These are phyloP conservation scores for Strobilomyces echinocephalus DNA, from an alignment of 768 basidiomycete species.

Conservation along the genomic window DNA sequence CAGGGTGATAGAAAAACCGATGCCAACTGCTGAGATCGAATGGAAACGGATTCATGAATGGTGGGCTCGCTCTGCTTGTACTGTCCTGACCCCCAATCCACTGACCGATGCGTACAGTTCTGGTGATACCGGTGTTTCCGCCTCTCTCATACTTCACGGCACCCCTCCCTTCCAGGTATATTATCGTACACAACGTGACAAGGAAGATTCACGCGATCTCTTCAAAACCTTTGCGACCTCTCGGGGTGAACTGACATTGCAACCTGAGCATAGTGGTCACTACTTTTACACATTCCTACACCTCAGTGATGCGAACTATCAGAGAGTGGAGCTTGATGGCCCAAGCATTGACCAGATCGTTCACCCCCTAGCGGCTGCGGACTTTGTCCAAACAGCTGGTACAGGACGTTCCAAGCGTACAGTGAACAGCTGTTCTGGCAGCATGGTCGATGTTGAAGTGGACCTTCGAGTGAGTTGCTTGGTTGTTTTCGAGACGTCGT, in stretches of 20 bases:
- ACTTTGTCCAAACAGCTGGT: slow-evolving; percentile 47
- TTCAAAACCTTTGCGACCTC: slow-evolving; percentile 60
- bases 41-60: slow-evolving; percentile 91
- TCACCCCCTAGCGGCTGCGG: slow-evolving; percentile 80
- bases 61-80: slow-evolving; percentile 34
- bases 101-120: slow-evolving; percentile 45
- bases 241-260: slow-evolving; percentile 75
- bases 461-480: slow-evolving; percentile 61
- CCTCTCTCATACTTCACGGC: slow-evolving; percentile 80
- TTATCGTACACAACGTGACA: slow-evolving; percentile 71
- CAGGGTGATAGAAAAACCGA: slow-evolving; percentile 66
- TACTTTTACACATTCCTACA: slow-evolving; percentile 79
- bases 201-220: slow-evolving; percentile 55
- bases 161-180: slow-evolving; percentile 84
- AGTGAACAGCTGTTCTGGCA: slow-evolving; percentile 77
- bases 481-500: not conserved
- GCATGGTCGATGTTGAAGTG: slow-evolving; percentile 69
- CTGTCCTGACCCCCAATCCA: slow-evolving; percentile 1
- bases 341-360: slow-evolving; percentile 83
- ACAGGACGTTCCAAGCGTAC: slow-evolving; percentile 46
- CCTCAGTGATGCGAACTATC: slow-evolving; percentile 82
- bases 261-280: slow-evolving; percentile 85
- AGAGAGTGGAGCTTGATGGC: slow-evolving; percentile 65
- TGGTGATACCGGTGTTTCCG: slow-evolving; percentile 88
- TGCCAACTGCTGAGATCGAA: slow-evolving; percentile 79